Evolutionary conservation across 257 asterid species (phyloP).

Genomic region (Cinchona pubescens): DNA sequence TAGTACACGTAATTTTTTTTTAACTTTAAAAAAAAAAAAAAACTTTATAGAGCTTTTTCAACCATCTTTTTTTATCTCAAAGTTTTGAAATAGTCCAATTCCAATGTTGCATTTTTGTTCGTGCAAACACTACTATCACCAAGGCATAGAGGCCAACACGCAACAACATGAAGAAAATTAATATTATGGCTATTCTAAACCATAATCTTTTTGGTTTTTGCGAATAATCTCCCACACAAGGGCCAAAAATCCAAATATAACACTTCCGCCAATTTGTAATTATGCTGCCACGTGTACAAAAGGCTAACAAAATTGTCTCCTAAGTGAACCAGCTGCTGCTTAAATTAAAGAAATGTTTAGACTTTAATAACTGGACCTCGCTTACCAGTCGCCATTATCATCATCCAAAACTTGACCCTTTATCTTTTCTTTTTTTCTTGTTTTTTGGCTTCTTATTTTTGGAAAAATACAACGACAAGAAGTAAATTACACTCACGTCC

Average conservation of each 20-base stretch:
- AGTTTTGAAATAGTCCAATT: background rate
- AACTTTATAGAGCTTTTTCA: background rate
- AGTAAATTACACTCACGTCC: background rate
- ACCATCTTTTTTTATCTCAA: background rate
- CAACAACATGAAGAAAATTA: background rate
- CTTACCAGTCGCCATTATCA: background rate
- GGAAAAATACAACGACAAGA: background rate
- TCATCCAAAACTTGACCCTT: constrained; percentile 1
- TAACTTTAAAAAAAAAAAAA: no score
- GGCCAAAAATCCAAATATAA: no score
- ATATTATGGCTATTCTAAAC: no score
- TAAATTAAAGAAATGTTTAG: background rate
- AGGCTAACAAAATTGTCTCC: background rate
- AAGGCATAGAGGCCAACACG: background rate
- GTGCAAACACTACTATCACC: background rate
- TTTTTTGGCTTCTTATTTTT: background rate
- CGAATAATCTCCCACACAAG: no score
- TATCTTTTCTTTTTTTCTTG: background rate
- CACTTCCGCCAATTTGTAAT: no score
- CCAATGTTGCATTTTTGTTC: background rate
- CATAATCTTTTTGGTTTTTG: no score
- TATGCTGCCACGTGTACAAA: background rate
- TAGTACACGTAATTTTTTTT: no score
- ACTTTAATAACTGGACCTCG: background rate
- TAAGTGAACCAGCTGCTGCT: background rate